Percentiles rank a stretch among this genome's conserved stretches.
Conservation (phyloP, 2,329 filamentous ascomycete species). For the Epichloe baconii region DNA sequence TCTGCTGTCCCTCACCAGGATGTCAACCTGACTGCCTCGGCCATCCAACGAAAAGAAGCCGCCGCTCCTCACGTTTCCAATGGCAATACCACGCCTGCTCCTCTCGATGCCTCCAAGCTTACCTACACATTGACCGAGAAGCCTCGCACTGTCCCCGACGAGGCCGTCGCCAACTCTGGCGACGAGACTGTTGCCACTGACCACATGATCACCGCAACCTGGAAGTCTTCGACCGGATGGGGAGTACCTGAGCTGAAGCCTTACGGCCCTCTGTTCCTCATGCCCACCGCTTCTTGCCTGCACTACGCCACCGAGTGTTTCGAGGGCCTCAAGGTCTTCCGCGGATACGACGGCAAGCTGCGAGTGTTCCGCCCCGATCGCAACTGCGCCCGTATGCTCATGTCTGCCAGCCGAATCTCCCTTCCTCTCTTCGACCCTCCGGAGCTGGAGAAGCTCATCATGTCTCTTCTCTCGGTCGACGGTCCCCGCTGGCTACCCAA, state of each 20-base stretch:
- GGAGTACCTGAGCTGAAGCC: constrained; percentile 58
- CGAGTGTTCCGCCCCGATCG: constrained; percentile 65
- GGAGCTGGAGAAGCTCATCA: constrained; percentile 62
- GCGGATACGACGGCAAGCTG: constrained; percentile 61
- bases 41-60: constrained; percentile 36
- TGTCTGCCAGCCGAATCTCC: constrained; percentile 52
- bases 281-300: constrained; percentile 67
- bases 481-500: constrained; percentile 68
- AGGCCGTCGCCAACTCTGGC: constrained; percentile 32
- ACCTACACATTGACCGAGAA: constrained; percentile 37
- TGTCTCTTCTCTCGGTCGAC: constrained; percentile 58
- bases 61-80: constrained; percentile 21
- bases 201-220: constrained; percentile 72
- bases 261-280: constrained; percentile 64
- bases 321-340: constrained; percentile 72
- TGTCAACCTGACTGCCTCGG: constrained; percentile 37
- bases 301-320: constrained; percentile 91
- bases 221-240: constrained; percentile 58
- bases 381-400: constrained; percentile 54
- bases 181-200: constrained; percentile 55
- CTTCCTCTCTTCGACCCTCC: constrained; percentile 59
- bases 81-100: constrained; percentile 36
- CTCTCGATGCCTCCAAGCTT: constrained; percentile 49
- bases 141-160: constrained; percentile 39
- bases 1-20: constrained; percentile 33